A percentile compares a stretch with the other conserved stretches of the same genome.
Evolutionary conservation across 352 stramenopile genomes (phyloP).

Genomic region (Phytophthora pini): DNA sequence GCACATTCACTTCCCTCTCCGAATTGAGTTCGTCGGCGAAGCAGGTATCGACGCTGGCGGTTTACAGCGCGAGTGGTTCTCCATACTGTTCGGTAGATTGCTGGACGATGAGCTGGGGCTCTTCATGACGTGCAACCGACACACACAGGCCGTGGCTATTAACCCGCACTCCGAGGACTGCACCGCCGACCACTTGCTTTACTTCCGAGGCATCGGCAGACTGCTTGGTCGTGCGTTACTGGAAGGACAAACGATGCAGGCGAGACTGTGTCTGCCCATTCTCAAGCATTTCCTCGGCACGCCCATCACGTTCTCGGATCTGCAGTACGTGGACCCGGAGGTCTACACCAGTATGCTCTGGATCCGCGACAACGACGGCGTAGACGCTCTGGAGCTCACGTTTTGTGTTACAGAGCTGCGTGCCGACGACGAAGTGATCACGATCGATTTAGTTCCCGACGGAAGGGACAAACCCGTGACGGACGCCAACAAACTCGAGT

Average conservation of each 20-base stretch:
- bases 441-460: slow-evolving; percentile 66
- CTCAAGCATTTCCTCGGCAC: slow-evolving; percentile 85
- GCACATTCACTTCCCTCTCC: slow-evolving; percentile 81
- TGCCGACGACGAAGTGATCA: slow-evolving; percentile 58
- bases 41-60: slow-evolving; percentile 79
- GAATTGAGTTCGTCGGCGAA: slow-evolving; percentile 89
- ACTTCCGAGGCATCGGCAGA: slow-evolving; percentile 83
- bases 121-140: slow-evolving; percentile 78
- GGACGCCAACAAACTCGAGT: slow-evolving; percentile 96
- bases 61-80: slow-evolving; percentile 85
- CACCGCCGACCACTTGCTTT: slow-evolving; percentile 83
- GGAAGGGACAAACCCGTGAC: slow-evolving; percentile 86
- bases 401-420: slow-evolving; percentile 79
- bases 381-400: slow-evolving; percentile 73
- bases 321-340: slow-evolving; percentile 82
- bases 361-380: slow-evolving; percentile 72
- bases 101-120: slow-evolving; percentile 72
- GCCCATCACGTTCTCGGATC: slow-evolving; percentile 82
- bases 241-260: slow-evolving; percentile 79
- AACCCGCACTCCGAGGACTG: slow-evolving; percentile 81
- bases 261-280: slow-evolving; percentile 72
- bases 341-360: slow-evolving; percentile 83
- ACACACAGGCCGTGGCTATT: slow-evolving; percentile 75
- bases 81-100: slow-evolving; percentile 75
- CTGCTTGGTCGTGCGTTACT: slow-evolving; percentile 74